phyloP scores from a whole-genome alignment of 2,329 filamentous ascomycete genomes.

The Monosporascus sp. region DNA sequence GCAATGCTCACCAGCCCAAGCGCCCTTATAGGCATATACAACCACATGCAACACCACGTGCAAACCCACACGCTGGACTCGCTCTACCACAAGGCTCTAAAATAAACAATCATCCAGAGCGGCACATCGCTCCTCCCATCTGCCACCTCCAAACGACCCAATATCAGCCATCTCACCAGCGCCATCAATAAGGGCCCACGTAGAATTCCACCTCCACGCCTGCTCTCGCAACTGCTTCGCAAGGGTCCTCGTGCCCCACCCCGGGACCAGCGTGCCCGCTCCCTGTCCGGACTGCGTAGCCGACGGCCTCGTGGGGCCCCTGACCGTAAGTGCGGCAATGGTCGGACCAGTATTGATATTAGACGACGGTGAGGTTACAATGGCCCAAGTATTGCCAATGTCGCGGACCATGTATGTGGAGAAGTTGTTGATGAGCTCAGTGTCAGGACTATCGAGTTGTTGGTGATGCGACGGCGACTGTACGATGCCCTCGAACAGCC shows the following conservation, averaged over 20 bases:
- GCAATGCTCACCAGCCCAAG: no score
- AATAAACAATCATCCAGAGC: slow-evolving; percentile 15
- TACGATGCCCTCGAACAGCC: slow-evolving; percentile 18
- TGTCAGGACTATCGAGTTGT: neutral
- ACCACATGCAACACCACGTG: slow-evolving; percentile 2
- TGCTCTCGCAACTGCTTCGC: slow-evolving; percentile 12
- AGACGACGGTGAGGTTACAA: slow-evolving; percentile 14
- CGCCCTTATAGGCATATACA: no score
- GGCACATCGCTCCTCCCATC: slow-evolving; percentile 1
- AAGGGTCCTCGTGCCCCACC: slow-evolving; percentile 11
- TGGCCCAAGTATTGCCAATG: slow-evolving; percentile 39
- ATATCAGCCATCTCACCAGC: neutral
- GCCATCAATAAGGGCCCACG: slow-evolving; percentile 4
- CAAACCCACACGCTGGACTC: no score
- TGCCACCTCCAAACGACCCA: neutral
- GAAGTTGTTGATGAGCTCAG: slow-evolving; percentile 34
- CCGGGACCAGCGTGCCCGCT: slow-evolving; percentile 25
- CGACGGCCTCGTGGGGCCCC: slow-evolving; percentile 28
- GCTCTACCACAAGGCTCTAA: slow-evolving; percentile 1
- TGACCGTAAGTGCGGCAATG: slow-evolving; percentile 29
- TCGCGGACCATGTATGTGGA: slow-evolving; percentile 38
- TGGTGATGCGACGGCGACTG: neutral
- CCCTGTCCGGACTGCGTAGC: slow-evolving; percentile 26
- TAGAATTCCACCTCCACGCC: slow-evolving; percentile 18
- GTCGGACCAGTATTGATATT: slow-evolving; percentile 35